Conservation (phyloP, 345 rosid genomes). For the Reutealis trisperma region DNA sequence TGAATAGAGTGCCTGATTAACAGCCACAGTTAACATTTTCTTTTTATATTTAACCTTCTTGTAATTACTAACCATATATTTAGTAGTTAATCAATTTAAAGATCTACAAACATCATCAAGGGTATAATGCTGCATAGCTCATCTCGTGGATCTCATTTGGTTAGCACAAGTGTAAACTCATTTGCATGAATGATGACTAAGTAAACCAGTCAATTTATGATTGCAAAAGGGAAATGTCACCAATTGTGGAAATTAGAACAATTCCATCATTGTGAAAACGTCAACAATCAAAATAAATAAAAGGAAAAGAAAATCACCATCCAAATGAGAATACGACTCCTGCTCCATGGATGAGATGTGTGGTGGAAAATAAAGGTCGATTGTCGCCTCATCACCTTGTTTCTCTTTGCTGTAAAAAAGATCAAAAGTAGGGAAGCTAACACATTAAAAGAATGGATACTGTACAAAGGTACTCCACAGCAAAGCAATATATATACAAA, state of each 20-base stretch:
- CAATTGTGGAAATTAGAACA: background rate
- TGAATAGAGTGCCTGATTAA: no score
- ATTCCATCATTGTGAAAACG: background rate
- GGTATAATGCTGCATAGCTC: no score
- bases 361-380: constrained; percentile 86
- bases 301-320: constrained; percentile 53
- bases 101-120: no score
- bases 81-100: no score
- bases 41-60: no score
- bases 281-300: background rate
- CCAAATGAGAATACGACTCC: constrained; percentile 86
- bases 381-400: constrained; percentile 70
- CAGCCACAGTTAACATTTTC: no score
- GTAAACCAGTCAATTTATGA: no score
- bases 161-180: no score
- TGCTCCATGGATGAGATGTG: constrained; percentile 96
- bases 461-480: background rate
- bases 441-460: background rate
- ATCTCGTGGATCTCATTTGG: no score
- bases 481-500: background rate
- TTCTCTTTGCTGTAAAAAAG: constrained; percentile 54
- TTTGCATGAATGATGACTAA: no score
- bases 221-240: no score
- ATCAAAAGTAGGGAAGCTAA: constrained; percentile 10
- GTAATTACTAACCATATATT: no score